Base-by-base conservation (phyloP, 2,329 filamentous ascomycete genomes). In the Colletotrichum orbiculare region DNA sequence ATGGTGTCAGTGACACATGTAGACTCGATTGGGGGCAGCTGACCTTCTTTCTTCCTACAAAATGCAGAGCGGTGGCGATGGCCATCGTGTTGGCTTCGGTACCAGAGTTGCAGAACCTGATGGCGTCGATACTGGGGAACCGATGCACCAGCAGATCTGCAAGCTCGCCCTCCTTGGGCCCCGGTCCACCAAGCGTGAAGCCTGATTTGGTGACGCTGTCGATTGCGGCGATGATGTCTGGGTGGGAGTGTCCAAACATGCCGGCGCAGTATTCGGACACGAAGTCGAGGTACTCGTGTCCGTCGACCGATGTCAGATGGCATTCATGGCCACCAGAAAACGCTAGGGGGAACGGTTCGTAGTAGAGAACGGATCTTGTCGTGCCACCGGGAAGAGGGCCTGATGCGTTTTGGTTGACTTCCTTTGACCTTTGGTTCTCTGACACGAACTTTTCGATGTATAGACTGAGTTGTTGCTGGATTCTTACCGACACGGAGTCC, bases 1-100 rank as follows among this genome's bases (percentile, higher is more conserved):
- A 17, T 17, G 15, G 15, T 17, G 15, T 17, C 15, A 17, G 15
- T 17, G 15, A 2, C 15, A 17, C 8, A 41, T 43, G 2, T 15
- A 2, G 6, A 2, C 4, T 2, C 0, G 17, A 38, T 17, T 34
- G 3, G 1, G 11, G 8, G 1, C 13, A 37, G 3, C 5, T 2
- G 1, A 87, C 77, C 71, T 82, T 83, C 15, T 75, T 75, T 39
- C 80, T 80, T 1, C 74, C 71, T 4, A 78, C 80, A 54, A 77
- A 86, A 15, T 76, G 76, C 9, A 83, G 79, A 0, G 87, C 87
- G 2, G 80, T 82, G 4, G 82, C 83, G 1, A 91, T 71, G 2
- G 87, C 87, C 71, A 88, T 84, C 6, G 87, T 78, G 54, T 87
- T 90, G 5, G 87, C 87, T 73, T 91, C 89, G 0, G 89, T 91